These are phyloP conservation scores for Penicillium sp. DNA, from an alignment of 2,329 filamentous ascomycete species.

Conservation along the genomic window DNA sequence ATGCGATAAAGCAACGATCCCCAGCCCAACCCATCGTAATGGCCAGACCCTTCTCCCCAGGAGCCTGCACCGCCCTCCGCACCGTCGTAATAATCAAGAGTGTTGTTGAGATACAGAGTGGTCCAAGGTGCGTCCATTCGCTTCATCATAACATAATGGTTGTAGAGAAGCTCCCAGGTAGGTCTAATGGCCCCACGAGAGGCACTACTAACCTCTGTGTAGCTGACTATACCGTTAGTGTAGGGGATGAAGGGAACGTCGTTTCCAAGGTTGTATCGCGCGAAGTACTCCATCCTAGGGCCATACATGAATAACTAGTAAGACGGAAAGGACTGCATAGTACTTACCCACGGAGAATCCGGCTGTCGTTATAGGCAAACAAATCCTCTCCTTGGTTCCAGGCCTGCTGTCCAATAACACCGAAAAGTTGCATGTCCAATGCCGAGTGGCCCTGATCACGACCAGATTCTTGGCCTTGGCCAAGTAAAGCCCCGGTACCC, in stretches of 20 bases:
- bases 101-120: slow-evolving; percentile 9
- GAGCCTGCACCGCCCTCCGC: slow-evolving; percentile 1
- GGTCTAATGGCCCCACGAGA: slow-evolving; percentile 17
- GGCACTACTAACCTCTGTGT: slow-evolving; percentile 9
- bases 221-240: slow-evolving; percentile 19
- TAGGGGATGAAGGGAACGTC: slow-evolving; percentile 21
- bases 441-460: slow-evolving; percentile 11
- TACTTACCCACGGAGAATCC: slow-evolving; percentile 9
- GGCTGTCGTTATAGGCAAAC: slow-evolving; percentile 8
- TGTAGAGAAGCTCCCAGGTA: slow-evolving; percentile 23
- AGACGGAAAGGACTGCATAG: background rate
- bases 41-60: background rate
- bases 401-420: slow-evolving; percentile 11
- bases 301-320: background rate
- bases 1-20: background rate
- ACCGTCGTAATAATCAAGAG: background rate
- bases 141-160: slow-evolving; percentile 20
- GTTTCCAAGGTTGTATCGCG: slow-evolving; percentile 21
- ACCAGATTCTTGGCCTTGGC: slow-evolving; percentile 9
- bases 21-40: background rate
- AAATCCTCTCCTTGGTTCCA: slow-evolving; percentile 9
- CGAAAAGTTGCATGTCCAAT: slow-evolving; percentile 3
- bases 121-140: slow-evolving; percentile 21
- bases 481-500: slow-evolving; percentile 1
- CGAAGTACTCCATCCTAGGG: slow-evolving; percentile 21